Conservation (phyloP, 345 rosid species). For the Euphorbia peplus region DNA sequence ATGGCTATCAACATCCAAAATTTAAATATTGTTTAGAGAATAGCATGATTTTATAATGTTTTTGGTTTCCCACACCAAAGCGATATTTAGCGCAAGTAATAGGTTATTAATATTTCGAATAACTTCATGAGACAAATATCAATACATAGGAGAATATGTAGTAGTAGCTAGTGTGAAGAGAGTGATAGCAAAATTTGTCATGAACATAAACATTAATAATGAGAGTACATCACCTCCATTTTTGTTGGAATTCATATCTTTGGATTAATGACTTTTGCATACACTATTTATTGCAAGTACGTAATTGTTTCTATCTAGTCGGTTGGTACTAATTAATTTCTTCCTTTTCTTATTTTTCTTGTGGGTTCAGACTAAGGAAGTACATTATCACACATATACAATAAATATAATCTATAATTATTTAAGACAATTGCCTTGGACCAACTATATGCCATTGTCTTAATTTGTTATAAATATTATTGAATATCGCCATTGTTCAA, state of each 20-base stretch:
- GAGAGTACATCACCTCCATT: slow-evolving; percentile 12
- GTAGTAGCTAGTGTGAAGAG: background rate
- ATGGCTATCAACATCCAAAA: too few species aligned
- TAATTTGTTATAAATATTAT: too few species aligned
- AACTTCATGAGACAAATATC: too few species aligned
- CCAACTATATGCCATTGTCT: background rate
- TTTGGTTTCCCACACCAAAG: too few species aligned
- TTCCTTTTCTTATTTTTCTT: background rate
- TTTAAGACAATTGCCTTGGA: background rate
- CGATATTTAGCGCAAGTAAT: too few species aligned
- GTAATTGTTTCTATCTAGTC: background rate
- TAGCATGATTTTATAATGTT: too few species aligned
- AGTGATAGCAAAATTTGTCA: background rate
- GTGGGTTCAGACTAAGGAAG: background rate
- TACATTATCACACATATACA: background rate
- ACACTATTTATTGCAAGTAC: background rate
- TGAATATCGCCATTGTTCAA: too few species aligned
- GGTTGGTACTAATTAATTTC: background rate
- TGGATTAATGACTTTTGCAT: background rate
- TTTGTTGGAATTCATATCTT: slow-evolving; percentile 11
- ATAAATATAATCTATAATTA: background rate
- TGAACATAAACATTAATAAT: background rate
- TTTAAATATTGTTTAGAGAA: too few species aligned
- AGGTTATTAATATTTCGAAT: too few species aligned
- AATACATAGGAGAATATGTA: background rate